These are phyloP conservation scores for Sarcocystis neurona DNA, from an alignment of 169 alveolate species.

Conservation along the genomic window DNA sequence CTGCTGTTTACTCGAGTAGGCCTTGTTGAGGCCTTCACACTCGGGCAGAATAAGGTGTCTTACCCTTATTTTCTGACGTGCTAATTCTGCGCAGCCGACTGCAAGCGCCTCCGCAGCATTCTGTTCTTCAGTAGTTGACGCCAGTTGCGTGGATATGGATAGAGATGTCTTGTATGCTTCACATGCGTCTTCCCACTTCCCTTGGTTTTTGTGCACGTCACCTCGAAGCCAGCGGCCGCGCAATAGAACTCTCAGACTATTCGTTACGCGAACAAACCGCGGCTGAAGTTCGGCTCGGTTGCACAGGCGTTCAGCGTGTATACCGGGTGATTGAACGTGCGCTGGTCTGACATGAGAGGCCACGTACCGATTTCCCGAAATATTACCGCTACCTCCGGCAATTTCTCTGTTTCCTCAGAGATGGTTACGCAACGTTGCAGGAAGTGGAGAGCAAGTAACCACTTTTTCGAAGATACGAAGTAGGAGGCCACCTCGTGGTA, in stretches of 20 bases:
- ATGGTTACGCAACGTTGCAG: background rate
- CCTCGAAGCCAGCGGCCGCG: no score
- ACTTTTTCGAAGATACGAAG: background rate
- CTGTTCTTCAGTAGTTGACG: background rate
- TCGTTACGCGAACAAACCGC: no score
- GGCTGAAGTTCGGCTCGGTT: no score
- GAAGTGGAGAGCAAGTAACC: background rate
- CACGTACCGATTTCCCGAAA: constrained; percentile 22
- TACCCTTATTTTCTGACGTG: background rate
- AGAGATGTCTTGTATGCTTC: constrained; percentile 4
- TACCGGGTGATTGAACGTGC: no score
- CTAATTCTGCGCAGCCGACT: background rate
- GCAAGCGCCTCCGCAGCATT: constrained; percentile 12
- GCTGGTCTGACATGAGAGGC: no score
- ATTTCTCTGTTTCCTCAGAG: background rate
- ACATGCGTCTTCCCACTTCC: background rate
- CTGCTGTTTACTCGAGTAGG: no score
- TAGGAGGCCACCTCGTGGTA: constrained; percentile 10
- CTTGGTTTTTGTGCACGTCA: background rate
- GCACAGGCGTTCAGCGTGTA: no score
- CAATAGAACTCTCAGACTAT: no score
- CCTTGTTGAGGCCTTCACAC: no score
- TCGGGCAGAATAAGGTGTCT: no score
- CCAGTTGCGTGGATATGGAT: background rate
- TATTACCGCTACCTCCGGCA: background rate